A percentile compares a stretch with the other conserved stretches of the same genome.
Evolutionary conservation across 2,329 filamentous ascomycete genomes (phyloP).

Genomic region (Apiospora koreana): DNA sequence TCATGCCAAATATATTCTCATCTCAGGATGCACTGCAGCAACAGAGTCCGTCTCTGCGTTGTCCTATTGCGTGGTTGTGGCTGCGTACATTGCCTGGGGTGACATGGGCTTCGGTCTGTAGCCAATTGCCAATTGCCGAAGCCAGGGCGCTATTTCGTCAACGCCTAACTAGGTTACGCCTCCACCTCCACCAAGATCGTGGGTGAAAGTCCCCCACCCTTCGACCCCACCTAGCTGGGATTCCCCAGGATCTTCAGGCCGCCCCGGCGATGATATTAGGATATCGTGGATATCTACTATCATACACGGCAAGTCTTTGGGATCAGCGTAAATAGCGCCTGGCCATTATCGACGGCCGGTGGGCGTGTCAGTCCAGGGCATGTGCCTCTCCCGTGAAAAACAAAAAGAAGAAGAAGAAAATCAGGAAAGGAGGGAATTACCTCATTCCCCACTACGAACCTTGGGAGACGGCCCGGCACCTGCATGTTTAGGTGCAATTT

Average conservation of each 20-base stretch:
- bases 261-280: not conserved
- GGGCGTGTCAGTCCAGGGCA: not conserved
- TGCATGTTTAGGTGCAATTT: not conserved
- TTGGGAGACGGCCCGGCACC: not conserved
- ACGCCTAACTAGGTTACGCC: not conserved
- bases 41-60: not conserved
- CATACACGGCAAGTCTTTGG: not conserved
- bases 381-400: not conserved
- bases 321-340: not conserved
- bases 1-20: not conserved
- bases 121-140: not conserved
- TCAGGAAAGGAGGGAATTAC: not conserved
- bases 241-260: conserved; percentile 3
- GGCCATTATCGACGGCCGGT: not conserved
- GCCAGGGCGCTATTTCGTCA: not conserved
- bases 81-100: not conserved
- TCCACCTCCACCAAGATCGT: not conserved
- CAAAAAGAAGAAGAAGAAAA: not conserved
- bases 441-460: not conserved
- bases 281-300: not conserved
- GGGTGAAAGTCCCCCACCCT: not conserved
- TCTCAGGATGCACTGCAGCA: not conserved
- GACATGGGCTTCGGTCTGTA: not conserved
- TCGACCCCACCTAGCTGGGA: not conserved
- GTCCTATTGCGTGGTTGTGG: not conserved